Evolutionary conservation across 169 alveolate species (phyloP).

Genomic region (Plasmodium falciparum): DNA sequence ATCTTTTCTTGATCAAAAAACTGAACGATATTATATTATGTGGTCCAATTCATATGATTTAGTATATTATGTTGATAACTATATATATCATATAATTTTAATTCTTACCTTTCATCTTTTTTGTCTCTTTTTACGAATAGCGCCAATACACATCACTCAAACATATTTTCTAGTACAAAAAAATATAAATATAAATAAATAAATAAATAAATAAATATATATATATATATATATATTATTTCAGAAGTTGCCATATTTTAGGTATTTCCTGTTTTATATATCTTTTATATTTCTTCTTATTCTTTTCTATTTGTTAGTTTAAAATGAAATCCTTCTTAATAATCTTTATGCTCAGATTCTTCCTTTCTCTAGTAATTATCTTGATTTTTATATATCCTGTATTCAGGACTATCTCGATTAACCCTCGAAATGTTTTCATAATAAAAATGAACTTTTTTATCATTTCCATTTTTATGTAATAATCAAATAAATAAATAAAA

Average conservation of each 20-base stretch:
- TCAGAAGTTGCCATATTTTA: too few species aligned
- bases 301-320: slow-evolving; percentile 20
- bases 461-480: slow-evolving; percentile 49
- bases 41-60: slow-evolving; percentile 70
- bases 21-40: slow-evolving; percentile 54
- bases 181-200: too few species aligned
- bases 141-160: slow-evolving; percentile 43
- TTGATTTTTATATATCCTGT: slow-evolving; percentile 32
- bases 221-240: neutral
- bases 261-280: too few species aligned
- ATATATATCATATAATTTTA: slow-evolving; percentile 26
- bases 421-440: slow-evolving; percentile 21
- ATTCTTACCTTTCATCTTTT: slow-evolving; percentile 24
- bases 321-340: slow-evolving; percentile 15
- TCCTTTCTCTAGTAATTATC: slow-evolving; percentile 9
- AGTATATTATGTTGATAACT: slow-evolving; percentile 60
- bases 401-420: slow-evolving; percentile 41
- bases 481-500: neutral
- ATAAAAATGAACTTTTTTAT: slow-evolving; percentile 42
- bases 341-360: slow-evolving; percentile 28
- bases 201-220: neutral
- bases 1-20: slow-evolving; percentile 52
- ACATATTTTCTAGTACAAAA: slow-evolving; percentile 8
- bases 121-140: slow-evolving; percentile 37
- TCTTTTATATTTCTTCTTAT: neutral